These are phyloP conservation scores for Ustilago nuda DNA, from an alignment of 1,284 basidiomycete genomes.

Conservation along the genomic window DNA sequence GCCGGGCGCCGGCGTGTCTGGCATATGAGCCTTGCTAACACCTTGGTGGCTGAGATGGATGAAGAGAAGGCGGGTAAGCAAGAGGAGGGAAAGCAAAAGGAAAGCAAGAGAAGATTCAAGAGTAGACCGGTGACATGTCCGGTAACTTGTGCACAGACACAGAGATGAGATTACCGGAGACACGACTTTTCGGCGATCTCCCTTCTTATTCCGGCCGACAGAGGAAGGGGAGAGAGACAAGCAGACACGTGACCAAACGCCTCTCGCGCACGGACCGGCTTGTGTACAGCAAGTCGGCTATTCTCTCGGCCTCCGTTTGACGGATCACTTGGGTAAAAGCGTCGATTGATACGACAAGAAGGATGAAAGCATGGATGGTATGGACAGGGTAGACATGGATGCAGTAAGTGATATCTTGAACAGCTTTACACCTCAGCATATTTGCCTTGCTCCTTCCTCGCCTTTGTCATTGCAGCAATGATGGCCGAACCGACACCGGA, in stretches of 20 bases:
- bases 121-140: slow-evolving; percentile 48
- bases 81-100: too few relatives aligned
- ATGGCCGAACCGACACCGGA: slow-evolving; percentile 66
- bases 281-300: too few relatives aligned
- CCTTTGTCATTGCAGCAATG: slow-evolving; percentile 67
- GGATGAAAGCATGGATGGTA: background rate
- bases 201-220: background rate
- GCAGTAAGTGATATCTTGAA: background rate
- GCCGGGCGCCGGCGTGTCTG: slow-evolving; percentile 18
- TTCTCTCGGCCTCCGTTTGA: too few relatives aligned
- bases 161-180: slow-evolving; percentile 32
- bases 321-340: too few relatives aligned
- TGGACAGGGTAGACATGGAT: background rate
- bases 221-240: background rate
- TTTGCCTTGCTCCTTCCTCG: slow-evolving; percentile 56
- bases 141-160: background rate
- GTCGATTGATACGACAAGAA: background rate
- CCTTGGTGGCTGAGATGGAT: background rate
- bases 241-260: background rate
- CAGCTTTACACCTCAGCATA: slow-evolving; percentile 46
- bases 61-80: background rate
- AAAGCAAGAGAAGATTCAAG: background rate
- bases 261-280: too few relatives aligned
- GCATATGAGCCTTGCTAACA: too few relatives aligned
- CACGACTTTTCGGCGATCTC: slow-evolving; percentile 13